Base-by-base conservation (phyloP, 306 rosid species). In the Cucurbita maxima region DNA sequence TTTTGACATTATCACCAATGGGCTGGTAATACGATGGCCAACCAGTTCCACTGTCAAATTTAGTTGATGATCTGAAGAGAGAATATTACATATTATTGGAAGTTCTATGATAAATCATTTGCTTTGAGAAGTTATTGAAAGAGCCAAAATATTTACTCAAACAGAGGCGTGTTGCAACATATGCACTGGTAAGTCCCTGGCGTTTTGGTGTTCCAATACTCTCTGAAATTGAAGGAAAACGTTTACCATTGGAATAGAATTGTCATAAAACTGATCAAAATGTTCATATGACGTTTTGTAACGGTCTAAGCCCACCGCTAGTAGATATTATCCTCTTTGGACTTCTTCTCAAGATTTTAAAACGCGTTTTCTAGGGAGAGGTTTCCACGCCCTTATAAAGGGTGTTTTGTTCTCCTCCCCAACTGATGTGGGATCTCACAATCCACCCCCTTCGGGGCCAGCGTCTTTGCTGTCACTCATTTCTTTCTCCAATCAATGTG, bases 1-100 rank as follows among this genome's bases (percentile, higher is more conserved):
- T 84, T 64, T 85, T 88, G 78, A 85, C 96, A 52, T 93, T 93
- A 82, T 83, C 82, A 43, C 90, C 94, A 10, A 86, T 52, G 1
- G 97, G 92, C 75, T 87, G 87, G 87, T 86, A 87, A 86, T 93
- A 93, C 45, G 98, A 93, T 51, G 97, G 98, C 98, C 98, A 93
- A 20, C 98, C 98, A 47, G 98, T 93, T 76, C 98, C 97, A 79
- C 98, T 90, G 47, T 90, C 85, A 44, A 90, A 93, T 82, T 93
- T 93, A 8, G 97, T 85, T 9, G 96, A 90, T 73, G 98, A 93
- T 81, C 98, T 93, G 81, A 50, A 64, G 73, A 53, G 22, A 72
- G n/a, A 22, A 84, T 40, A 40, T 53, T n/a, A 13, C 12, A 75
- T 8, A 11, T 69, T 47, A 69, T 13, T 20, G 41, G 14, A 47